Evolutionary conservation across 2,329 filamentous ascomycete genomes (phyloP), one percentile per base, ranked within the genome.

Genomic region (Trichocomaceae sp.): DNA sequence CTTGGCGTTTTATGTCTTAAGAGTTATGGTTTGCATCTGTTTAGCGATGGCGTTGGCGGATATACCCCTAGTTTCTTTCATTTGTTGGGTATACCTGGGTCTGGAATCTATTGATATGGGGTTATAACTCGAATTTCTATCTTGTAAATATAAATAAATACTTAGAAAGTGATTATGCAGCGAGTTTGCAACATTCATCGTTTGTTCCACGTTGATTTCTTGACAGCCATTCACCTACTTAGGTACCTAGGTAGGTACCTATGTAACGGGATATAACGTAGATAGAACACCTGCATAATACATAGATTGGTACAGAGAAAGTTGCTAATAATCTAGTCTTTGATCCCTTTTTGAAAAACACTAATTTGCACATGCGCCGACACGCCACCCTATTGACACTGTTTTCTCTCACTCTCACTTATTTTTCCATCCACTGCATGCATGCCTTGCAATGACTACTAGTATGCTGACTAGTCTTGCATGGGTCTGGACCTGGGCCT

Each of bases 31-130:
- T 17, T 31, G 51, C 45, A 20, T 44, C 45, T 20, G 26, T 55
- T 41, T 56, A 58, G 55, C 55, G 50, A 41, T 45, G 55, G 55
- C 29, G 50, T 57, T 54, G 55, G 50, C 4, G 53, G 47, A 39
- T 50, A 50, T 46, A 55, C 46, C 47, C 48, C 46, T 46, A 20
- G 19, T 46, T 45, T 10, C 33, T 23, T 7, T 22, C 8, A 23
- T 42, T 8, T 47, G 17, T 15, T 17, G n/a, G 35, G 35, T 17
- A 39, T 39, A 17, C 41, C 17, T 44, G 2, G 41, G 41, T 35
- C 10, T 35, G 13, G 31, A 15, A 15, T 35, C 31, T 35, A 35
- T 35, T 35, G 13, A 35, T 15, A 35, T 35, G 5, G 8, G 15
- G 12, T 35, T 35, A 35, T 35, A 15, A 35, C 31, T 4, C 31